Conservation (phyloP, 2,329 filamentous ascomycete genomes). For the Neopestalotiopsis sp. region DNA sequence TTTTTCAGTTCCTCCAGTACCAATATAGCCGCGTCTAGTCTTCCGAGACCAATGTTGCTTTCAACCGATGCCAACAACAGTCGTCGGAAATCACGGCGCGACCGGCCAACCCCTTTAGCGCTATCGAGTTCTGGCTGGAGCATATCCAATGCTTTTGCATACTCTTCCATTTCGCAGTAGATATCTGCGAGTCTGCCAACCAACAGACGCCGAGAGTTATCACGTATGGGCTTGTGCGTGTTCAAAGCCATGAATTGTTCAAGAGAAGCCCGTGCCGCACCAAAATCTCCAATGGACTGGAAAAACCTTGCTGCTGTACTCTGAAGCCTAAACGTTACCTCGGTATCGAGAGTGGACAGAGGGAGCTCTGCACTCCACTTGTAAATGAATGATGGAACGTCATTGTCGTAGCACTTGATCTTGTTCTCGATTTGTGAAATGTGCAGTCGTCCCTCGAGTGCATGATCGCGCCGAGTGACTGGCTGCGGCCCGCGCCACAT, state of each 20-base stretch:
- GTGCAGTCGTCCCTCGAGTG: slow-evolving; percentile 37
- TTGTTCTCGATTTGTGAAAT: slow-evolving; percentile 42
- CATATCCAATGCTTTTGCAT: slow-evolving; percentile 27
- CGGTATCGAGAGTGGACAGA: slow-evolving; percentile 37
- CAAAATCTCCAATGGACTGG: slow-evolving; percentile 39
- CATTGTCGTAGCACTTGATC: slow-evolving; percentile 37
- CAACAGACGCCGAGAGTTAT: slow-evolving; percentile 33
- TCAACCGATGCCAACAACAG: slow-evolving; percentile 27
- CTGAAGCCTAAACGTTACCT: slow-evolving; percentile 40
- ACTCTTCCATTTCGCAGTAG: slow-evolving; percentile 36
- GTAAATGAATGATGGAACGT: slow-evolving; percentile 37
- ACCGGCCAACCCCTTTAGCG: slow-evolving; percentile 22
- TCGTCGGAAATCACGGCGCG: slow-evolving; percentile 30
- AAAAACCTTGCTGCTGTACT: slow-evolving; percentile 39
- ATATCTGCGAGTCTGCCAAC: slow-evolving; percentile 35
- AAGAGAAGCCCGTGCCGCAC: slow-evolving; percentile 33
- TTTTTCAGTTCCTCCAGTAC: slow-evolving; percentile 24
- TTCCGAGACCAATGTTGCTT: neutral
- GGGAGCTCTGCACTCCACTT: slow-evolving; percentile 36
- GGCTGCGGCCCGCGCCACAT: slow-evolving; percentile 23
- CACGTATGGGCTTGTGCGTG: slow-evolving; percentile 30
- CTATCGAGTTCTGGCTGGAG: slow-evolving; percentile 30
- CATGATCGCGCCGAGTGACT: slow-evolving; percentile 33
- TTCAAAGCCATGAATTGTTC: slow-evolving; percentile 37
- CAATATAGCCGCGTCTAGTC: neutral